Conservation (phyloP, 1,139 yeast genomes). For the Taiozyma sp. region DNA sequence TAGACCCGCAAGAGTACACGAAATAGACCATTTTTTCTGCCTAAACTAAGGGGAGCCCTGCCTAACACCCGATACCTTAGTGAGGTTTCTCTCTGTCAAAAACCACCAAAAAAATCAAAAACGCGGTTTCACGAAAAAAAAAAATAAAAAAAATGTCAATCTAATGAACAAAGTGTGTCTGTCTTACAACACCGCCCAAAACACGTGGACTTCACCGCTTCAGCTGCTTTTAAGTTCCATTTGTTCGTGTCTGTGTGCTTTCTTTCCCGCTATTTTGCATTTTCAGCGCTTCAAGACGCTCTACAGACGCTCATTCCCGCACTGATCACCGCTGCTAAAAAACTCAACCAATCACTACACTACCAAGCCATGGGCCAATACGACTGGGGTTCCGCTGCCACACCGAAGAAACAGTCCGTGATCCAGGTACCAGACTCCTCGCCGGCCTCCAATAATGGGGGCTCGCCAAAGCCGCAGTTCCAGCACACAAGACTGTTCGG, state of each 20-base stretch:
- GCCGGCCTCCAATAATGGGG: constrained; percentile 23
- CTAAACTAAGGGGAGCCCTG: neutral
- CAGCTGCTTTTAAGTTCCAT: neutral
- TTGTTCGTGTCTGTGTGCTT: neutral
- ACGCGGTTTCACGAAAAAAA: neutral
- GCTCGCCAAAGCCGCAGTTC: neutral
- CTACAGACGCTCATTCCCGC: neutral
- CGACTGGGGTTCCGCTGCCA: constrained; percentile 11
- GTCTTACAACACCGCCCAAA: neutral
- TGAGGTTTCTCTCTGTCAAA: neutral
- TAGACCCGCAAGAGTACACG: constrained; percentile 70
- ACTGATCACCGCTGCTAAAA: neutral
- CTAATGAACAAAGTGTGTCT: neutral
- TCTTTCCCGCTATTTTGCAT: neutral
- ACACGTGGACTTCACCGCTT: neutral
- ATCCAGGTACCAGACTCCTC: constrained; percentile 46
- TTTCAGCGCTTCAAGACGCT: neutral
- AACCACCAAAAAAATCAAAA: neutral
- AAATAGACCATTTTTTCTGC: constrained; percentile 20
- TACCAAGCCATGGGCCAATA: constrained; percentile 1
- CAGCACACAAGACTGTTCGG: constrained; percentile 13
- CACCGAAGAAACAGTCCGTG: constrained; percentile 23
- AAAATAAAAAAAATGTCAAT: neutral
- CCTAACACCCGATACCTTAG: neutral
- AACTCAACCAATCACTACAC: neutral